Evolutionary conservation across 805 yeast genomes (phyloP).

Genomic region (Ogataea populi-albae): DNA sequence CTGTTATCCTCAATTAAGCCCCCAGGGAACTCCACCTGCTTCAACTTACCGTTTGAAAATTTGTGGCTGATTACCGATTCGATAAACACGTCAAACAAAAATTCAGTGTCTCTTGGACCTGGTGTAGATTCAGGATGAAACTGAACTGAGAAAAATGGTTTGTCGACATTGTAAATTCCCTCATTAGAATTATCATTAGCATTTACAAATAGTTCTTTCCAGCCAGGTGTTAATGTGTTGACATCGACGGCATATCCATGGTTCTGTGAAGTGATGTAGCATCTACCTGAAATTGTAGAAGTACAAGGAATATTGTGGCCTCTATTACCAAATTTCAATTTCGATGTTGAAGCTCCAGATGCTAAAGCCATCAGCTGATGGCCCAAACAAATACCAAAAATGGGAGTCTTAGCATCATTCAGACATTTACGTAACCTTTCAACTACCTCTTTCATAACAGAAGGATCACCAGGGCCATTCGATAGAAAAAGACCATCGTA

Average conservation of each 20-base stretch:
- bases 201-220: slow-evolving; percentile 94
- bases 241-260: slow-evolving; percentile 98
- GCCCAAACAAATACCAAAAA: slow-evolving; percentile 98
- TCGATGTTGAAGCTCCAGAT: slow-evolving; percentile 87
- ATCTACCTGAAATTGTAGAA: slow-evolving; percentile 80
- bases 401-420: slow-evolving; percentile 71
- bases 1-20: slow-evolving; percentile 72
- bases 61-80: slow-evolving; percentile 70
- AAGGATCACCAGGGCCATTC: slow-evolving; percentile 99
- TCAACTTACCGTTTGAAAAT: slow-evolving; percentile 51
- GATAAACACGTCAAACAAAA: slow-evolving; percentile 90
- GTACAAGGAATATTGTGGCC: slow-evolving; percentile 97
- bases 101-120: slow-evolving; percentile 99
- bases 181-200: slow-evolving; percentile 97
- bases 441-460: slow-evolving; percentile 70
- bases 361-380: slow-evolving; percentile 96
- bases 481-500: slow-evolving; percentile 96
- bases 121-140: slow-evolving; percentile 99
- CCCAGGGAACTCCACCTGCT: slow-evolving; percentile 88
- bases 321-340: slow-evolving; percentile 97
- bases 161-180: slow-evolving; percentile 87
- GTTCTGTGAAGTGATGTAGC: slow-evolving; percentile 98
- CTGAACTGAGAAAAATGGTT: slow-evolving; percentile 96
- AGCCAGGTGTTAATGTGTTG: slow-evolving; percentile 65
- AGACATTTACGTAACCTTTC: slow-evolving; percentile 56